Percentiles rank a stretch among this genome's conserved stretches.
These are phyloP conservation scores for Saururus chinensis DNA, from an alignment of 164 flowering plant species.

Conservation along the genomic window DNA sequence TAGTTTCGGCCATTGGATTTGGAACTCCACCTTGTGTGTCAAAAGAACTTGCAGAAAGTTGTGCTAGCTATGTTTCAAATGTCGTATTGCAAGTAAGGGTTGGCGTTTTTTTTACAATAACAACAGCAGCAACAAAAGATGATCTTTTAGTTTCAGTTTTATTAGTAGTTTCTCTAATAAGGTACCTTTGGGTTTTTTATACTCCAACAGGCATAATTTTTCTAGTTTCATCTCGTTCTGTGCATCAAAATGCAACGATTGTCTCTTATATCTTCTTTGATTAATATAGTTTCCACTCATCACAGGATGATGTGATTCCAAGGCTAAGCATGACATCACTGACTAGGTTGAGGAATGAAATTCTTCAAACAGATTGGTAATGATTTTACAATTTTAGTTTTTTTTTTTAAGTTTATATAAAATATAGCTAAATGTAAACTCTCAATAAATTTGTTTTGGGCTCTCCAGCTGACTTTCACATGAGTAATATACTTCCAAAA, in stretches of 20 bases:
- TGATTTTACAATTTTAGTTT: neutral
- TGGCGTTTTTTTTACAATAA: neutral
- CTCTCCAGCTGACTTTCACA: neutral
- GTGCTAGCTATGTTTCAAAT: slow-evolving; percentile 57
- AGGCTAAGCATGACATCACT: slow-evolving; percentile 69
- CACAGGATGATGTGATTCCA: slow-evolving; percentile 90
- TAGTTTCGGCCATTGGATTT: slow-evolving; percentile 63
- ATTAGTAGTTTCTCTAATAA: neutral
- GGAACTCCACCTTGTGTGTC: slow-evolving; percentile 87
- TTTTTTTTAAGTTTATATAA: neutral
- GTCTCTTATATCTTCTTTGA: neutral
- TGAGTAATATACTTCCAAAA: too few relatives aligned
- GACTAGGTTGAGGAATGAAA: slow-evolving; percentile 75
- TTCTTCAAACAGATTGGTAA: slow-evolving; percentile 88
- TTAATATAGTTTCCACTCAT: neutral
- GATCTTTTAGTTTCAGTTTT: neutral
- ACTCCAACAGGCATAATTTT: neutral
- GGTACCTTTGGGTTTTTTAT: neutral
- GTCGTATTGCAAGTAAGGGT: slow-evolving; percentile 67
- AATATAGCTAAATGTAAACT: neutral
- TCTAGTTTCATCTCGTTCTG: neutral
- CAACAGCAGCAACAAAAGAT: neutral
- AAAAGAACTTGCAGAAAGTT: slow-evolving; percentile 70
- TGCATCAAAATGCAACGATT: neutral
- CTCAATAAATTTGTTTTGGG: too few relatives aligned